Conservation (phyloP, 352 stramenopile species). For the Phytopythium aichiense region DNA sequence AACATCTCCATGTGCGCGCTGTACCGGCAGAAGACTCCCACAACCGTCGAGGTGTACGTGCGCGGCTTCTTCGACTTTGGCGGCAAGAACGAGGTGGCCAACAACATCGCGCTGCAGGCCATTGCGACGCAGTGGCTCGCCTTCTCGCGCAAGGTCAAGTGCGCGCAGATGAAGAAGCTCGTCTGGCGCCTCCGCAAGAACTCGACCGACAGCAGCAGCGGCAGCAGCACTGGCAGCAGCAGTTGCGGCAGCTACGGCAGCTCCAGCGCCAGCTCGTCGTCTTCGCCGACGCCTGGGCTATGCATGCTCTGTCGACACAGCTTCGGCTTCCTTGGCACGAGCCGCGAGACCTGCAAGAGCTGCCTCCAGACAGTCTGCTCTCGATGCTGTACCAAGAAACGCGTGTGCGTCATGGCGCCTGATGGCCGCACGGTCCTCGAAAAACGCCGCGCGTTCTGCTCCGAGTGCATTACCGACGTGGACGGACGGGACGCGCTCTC, state of each 20-base stretch:
- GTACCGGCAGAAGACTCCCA: conserved; percentile 23
- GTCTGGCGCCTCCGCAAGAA: conserved; percentile 27
- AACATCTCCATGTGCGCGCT: conserved; percentile 37
- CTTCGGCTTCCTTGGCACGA: conserved; percentile 19
- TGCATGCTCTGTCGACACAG: conserved; percentile 22
- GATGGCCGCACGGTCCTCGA: conserved; percentile 27
- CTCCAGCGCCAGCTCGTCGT: not conserved
- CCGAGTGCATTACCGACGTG: conserved; percentile 21
- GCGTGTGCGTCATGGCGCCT: conserved; percentile 18
- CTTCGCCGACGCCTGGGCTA: conserved; percentile 2
- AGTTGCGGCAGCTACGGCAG: conserved; percentile 3
- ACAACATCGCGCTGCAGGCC: conserved; percentile 16
- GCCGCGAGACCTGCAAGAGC: conserved; percentile 23
- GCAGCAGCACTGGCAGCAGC: conserved; percentile 2
- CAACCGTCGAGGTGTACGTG: conserved; percentile 28
- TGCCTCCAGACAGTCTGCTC: conserved; percentile 20
- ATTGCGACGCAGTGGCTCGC: conserved; percentile 26
- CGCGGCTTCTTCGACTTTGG: conserved; percentile 29
- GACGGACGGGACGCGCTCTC: conserved; percentile 16
- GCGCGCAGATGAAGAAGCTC: conserved; percentile 36
- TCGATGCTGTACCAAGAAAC: conserved; percentile 24
- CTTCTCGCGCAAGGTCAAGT: conserved; percentile 28
- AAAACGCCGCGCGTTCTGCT: conserved; percentile 25
- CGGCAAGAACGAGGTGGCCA: conserved; percentile 10
- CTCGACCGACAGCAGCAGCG: conserved; percentile 10